phyloP scores from a whole-genome alignment of 1,139 yeast species.

The Blastobotrys arbuscula region DNA sequence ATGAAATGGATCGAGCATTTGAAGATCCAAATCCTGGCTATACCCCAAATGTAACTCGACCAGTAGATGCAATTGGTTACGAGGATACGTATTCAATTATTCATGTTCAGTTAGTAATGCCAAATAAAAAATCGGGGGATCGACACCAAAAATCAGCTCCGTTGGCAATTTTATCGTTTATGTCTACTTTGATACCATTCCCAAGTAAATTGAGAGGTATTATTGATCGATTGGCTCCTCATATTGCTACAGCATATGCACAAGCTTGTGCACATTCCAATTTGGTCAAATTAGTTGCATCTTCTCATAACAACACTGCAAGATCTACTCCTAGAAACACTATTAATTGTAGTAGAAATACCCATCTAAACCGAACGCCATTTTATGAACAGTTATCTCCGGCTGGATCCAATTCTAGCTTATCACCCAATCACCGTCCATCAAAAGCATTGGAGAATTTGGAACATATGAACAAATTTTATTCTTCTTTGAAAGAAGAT shows the following conservation, averaged over 20 bases:
- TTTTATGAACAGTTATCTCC: not conserved
- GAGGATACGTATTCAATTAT: conserved; percentile 32
- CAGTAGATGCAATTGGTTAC: conserved; percentile 27
- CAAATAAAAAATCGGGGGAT: conserved; percentile 10
- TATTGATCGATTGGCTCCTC: conserved; percentile 30
- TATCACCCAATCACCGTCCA: not conserved
- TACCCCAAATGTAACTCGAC: conserved; percentile 10
- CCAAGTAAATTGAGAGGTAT: conserved; percentile 27
- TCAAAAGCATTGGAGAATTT: conserved; percentile 10
- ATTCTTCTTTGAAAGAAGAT: conserved; percentile 19
- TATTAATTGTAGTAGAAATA: not conserved
- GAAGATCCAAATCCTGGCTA: conserved; percentile 19
- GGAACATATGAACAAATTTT: conserved; percentile 15
- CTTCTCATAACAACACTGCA: not conserved
- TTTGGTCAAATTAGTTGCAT: conserved; percentile 17
- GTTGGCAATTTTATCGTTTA: conserved; percentile 32
- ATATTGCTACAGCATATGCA: conserved; percentile 30
- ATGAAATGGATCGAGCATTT: conserved; percentile 27
- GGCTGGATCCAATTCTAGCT: not conserved
- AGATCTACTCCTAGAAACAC: not conserved
- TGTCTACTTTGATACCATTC: conserved; percentile 33
- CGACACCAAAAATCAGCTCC: conserved; percentile 25
- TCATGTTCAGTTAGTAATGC: conserved; percentile 30
- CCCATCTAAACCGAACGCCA: conserved; percentile 2
- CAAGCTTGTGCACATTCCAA: conserved; percentile 32